Base-by-base conservation (phyloP, 768 basidiomycete genomes). In the Pisolithus marmoratus region DNA sequence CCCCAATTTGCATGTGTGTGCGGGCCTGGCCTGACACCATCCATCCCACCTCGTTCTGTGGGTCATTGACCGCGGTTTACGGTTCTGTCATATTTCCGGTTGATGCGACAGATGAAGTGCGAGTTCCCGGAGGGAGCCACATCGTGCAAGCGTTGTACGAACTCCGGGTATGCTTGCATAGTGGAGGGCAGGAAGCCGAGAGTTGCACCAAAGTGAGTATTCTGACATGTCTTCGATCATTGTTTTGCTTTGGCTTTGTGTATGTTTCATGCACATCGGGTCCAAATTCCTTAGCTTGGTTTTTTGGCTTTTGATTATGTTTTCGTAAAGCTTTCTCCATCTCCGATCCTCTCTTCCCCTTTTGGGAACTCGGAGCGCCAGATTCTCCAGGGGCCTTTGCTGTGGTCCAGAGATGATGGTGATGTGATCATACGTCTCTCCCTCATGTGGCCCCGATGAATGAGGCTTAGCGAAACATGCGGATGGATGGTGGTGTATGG, bases 181-280 rank as follows among this genome's bases (percentile, higher is more conserved):
- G 88, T 91, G 37, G 89, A 90, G 68, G 88, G 88, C 46, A 78
- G 89, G 54, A 90, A 88, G 71, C 85, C 82, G 50, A 77, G 82
- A 61, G 85, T 79, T 24, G 82, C 82, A 22, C 88, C 89, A 54
- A 92, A 90, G 90, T 92, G 67, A 81, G 89, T 44, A 24, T 82
- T 52, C 50, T 47, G 29, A n/a, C n/a, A n/a, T 24, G 19, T 46
- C 29, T n/a, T 47, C 26, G 8, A 41, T 36, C n/a, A n/a, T n/a
- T n/a, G n/a, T n/a, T n/a, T n/a, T n/a, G n/a, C n/a, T n/a, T n/a
- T n/a, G n/a, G n/a, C n/a, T n/a, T n/a, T n/a, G n/a, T n/a, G n/a
- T n/a, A n/a, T n/a, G n/a, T n/a, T n/a, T n/a, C n/a, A n/a, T n/a
- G n/a, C n/a, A n/a, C n/a, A n/a, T n/a, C n/a, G n/a, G n/a, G n/a